These are phyloP conservation scores for Tuber brumale DNA, from an alignment of 495 filamentous ascomycete species.

Conservation along the genomic window DNA sequence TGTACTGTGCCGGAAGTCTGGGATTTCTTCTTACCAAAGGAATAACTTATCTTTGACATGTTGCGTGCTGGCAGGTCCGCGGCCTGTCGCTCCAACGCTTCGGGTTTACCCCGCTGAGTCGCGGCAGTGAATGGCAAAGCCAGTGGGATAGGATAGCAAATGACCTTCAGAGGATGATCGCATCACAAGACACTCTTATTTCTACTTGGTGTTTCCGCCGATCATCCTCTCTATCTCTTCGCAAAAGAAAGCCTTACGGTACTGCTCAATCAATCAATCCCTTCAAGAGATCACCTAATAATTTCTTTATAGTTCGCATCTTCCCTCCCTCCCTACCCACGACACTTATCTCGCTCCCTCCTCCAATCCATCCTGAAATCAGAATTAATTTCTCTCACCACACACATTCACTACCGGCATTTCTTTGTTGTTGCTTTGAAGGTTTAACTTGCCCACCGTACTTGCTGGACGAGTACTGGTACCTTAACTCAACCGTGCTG, in stretches of 20 bases:
- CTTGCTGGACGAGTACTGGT: background rate
- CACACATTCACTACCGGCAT: background rate
- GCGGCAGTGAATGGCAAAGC: background rate
- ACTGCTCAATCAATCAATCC: background rate
- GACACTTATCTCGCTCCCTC: background rate
- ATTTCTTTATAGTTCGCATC: background rate
- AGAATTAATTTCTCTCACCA: background rate
- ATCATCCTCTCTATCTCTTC: background rate
- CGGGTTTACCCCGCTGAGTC: background rate
- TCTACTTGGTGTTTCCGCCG: background rate
- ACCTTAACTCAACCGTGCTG: background rate
- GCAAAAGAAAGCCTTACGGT: background rate
- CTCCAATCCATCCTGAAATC: background rate
- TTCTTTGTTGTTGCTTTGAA: background rate
- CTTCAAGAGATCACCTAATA: background rate
- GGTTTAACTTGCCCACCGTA: background rate
- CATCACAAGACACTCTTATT: background rate
- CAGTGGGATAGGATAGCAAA: background rate
- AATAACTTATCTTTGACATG: background rate
- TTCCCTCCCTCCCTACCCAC: background rate
- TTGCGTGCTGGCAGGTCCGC: background rate
- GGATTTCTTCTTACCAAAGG: background rate
- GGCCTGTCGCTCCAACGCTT: background rate
- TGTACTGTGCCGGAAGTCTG: background rate
- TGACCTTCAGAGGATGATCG: background rate